Evolutionary conservation across 2,329 filamentous ascomycete species (phyloP), one percentile per base, ranked within the genome.

Genomic region (Fusarium palustre): DNA sequence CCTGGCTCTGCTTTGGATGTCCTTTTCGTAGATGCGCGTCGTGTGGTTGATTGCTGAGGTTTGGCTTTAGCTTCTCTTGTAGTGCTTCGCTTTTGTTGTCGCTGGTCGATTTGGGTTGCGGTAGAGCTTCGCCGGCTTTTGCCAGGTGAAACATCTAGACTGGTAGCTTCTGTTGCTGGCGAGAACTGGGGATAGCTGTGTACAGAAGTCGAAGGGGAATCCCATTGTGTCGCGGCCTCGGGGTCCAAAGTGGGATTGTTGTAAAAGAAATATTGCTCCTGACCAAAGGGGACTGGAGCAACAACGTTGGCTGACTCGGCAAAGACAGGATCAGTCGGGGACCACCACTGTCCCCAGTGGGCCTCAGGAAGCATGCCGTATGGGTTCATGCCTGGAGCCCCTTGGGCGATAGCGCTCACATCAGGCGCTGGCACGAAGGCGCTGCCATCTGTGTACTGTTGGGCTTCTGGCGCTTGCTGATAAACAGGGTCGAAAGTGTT

Each of bases 331-430:
- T 39, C 28, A 1, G 9, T 4, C 0, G 28, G 8, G 4, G 38
- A 41, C 49, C 43, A 56, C 60, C 33, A 63, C 8, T 49, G 58
- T 7, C 28, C 42, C 49, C 49, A 31, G 6, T 15, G 7, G 2
- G 15, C 2, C 2, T 41, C 16, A 2, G 49, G 11, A n/a, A 46
- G 6, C 30, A 24, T 15, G 3, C 13, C 16, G 3, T 16, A 34
- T 1, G 25, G 5, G 4, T 13, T 16, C 2, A 36, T 12, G 12
- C 7, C 22, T 2, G 16, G 4, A 6, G 7, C 2, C 7, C 28
- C 36, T 2, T 28, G 36, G 15, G 20, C 2, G 7, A 48, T 18
- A 5, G 13, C 3, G 1, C 33, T 47, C 25, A 49, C 24, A 3
- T 49, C 18, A 0, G 45, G n/a, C 7, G 3, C 34, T 3, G 43